Evolutionary conservation across 805 yeast species (phyloP).

Genomic region (Candida andamanensis): DNA sequence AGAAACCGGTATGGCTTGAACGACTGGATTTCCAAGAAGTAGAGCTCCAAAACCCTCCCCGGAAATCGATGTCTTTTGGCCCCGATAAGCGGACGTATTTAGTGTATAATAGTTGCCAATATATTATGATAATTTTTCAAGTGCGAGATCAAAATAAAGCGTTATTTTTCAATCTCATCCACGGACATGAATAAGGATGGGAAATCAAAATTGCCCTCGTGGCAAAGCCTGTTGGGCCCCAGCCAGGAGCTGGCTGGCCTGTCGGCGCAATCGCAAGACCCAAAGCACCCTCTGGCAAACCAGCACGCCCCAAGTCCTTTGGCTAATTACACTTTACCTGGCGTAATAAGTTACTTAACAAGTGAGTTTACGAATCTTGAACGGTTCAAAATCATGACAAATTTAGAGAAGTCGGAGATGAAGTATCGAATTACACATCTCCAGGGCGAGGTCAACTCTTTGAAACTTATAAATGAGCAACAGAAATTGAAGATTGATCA

Average conservation of each 20-base stretch:
- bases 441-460: constrained; percentile 47
- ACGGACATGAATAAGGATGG: constrained; percentile 4
- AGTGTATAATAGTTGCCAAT: neutral
- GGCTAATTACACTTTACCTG: constrained; percentile 48
- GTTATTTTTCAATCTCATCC: neutral
- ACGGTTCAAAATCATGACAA: constrained; percentile 43
- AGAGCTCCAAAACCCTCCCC: no score
- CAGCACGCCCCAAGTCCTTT: constrained; percentile 25
- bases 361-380: constrained; percentile 49
- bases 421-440: constrained; percentile 46
- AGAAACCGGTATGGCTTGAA: constrained; percentile 88
- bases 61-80: no score
- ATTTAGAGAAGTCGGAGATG: constrained; percentile 49
- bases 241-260: neutral
- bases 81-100: no score
- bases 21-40: constrained; percentile 64
- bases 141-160: no score
- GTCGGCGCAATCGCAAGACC: constrained; percentile 7
- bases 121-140: no score
- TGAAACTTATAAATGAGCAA: constrained; percentile 37
- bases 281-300: constrained; percentile 8
- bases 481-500: constrained; percentile 34
- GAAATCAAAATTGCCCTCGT: constrained; percentile 4
- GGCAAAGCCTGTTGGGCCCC: constrained; percentile 3
- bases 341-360: constrained; percentile 54